A percentile compares a stretch with the other conserved stretches of the same genome.
These are phyloP conservation scores for Puccinia horiana DNA, from an alignment of 1,284 basidiomycete species.

Conservation along the genomic window DNA sequence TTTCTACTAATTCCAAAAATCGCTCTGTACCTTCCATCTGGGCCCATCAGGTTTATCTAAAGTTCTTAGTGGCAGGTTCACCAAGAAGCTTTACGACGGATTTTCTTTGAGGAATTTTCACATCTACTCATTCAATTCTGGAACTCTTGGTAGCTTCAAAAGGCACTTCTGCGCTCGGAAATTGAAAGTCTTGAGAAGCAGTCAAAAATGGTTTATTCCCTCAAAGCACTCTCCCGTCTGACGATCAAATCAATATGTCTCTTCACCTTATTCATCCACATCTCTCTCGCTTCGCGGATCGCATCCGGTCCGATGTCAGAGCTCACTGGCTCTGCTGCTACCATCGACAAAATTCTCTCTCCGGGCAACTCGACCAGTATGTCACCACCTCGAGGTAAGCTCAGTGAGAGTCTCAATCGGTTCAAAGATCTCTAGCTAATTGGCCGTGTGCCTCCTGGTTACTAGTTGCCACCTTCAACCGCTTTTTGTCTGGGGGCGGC, in stretches of 20 bases:
- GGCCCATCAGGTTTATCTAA: neutral
- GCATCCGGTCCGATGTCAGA: constrained; percentile 35
- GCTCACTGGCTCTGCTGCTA: constrained; percentile 30
- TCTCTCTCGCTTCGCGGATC: neutral
- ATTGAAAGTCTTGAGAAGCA: neutral
- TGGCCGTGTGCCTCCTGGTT: neutral
- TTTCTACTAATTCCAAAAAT: neutral
- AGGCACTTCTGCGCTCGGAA: neutral
- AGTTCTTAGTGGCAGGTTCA: constrained; percentile 12
- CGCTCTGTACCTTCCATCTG: neutral
- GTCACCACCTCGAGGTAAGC: constrained; percentile 7
- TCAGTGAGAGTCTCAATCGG: neutral
- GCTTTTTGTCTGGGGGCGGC: constrained; percentile 8
- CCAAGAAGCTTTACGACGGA: neutral
- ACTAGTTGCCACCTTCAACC: neutral
- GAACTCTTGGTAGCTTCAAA: neutral
- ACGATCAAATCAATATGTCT: neutral
- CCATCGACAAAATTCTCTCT: constrained; percentile 27
- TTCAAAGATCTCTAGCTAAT: neutral
- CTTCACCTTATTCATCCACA: constrained; percentile 1
- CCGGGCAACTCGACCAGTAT: neutral
- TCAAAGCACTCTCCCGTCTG: neutral
- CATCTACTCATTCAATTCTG: neutral
- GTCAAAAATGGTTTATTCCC: neutral
- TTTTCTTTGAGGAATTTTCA: neutral